Conservation (phyloP, 2,329 filamentous ascomycete genomes). For the Coniochaeta hoffmannii region DNA sequence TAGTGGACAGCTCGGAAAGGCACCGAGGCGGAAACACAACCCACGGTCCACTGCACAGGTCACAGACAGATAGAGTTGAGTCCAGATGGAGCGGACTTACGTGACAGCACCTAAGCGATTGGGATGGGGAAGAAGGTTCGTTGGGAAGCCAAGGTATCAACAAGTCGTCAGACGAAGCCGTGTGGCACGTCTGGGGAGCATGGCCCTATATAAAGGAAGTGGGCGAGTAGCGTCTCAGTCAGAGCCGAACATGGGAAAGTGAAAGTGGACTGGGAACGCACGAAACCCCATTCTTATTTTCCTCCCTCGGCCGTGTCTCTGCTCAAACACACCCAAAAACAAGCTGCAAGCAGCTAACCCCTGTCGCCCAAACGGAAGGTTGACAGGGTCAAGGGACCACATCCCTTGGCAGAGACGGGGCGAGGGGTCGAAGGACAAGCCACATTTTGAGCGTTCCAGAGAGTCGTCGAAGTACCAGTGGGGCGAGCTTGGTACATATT, state of each 20-base stretch:
- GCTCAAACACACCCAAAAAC: background rate
- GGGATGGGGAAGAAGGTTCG: background rate
- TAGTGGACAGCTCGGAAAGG: background rate
- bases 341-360: background rate
- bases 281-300: slow-evolving; percentile 16
- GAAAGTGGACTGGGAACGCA: slow-evolving; percentile 10
- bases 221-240: background rate
- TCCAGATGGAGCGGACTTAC: background rate
- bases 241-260: slow-evolving; percentile 13
- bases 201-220: slow-evolving; percentile 1
- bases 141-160: background rate
- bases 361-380: background rate
- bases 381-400: background rate
- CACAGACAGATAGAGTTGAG: background rate
- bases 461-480: background rate
- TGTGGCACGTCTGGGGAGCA: slow-evolving; percentile 1
- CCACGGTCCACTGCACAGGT: background rate
- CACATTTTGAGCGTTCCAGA: background rate
- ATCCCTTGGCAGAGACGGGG: background rate
- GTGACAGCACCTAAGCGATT: background rate
- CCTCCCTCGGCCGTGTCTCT: background rate
- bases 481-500: background rate
- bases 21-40: background rate
- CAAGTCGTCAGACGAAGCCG: background rate
- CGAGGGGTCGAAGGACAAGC: background rate